Base-by-base conservation (phyloP, 306 rosid species). In the Lathyrus oleraceus region DNA sequence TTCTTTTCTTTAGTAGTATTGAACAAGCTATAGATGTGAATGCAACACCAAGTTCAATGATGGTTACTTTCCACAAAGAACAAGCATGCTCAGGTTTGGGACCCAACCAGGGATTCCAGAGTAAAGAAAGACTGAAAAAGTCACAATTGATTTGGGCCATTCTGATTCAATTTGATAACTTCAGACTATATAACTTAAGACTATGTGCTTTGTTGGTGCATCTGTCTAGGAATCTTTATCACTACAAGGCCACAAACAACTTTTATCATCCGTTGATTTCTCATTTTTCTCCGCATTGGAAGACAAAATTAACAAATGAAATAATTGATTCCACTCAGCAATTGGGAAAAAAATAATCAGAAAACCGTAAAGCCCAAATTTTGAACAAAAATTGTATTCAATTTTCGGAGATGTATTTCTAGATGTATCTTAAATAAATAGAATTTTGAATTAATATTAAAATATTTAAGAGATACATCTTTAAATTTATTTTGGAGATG, bases 1-100 rank as follows among this genome's bases (percentile, higher is more conserved):
- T 43, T 71, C 2, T 8, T 65, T 27, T 67, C 25, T 19, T 58
- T 64, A 12, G 36, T 10, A 45, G 36, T 10, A 45, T 36, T 8
- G 56, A 63, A 43, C 6, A 67, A 7, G 11, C 25, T 38, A 35
- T 52, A n/a, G 39, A 63, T 49, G 45, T 54, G 39, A 11, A 67
- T 45, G 43, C 36, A 60, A 56, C 58, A 70, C 36, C 65, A 27
- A 43, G 76, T 36, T 49, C 76, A 71, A 79, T 83, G 64, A 76
- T 83, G 74, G 28, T 61, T 54, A 68, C 70, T 75, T 75, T 83
- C 49, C 20, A 76, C 77, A 71, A 79, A 82, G 81, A 82, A 71
- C 75, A 67, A 79, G 87, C 87, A 83, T 83, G 84, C 87, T 32
- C 43, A 17, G 79, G 43, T 64, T 78, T 68, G 87, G 87, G 87